A percentile compares a stretch with the other conserved stretches of the same genome.
Evolutionary conservation across 345 rosid genomes (phyloP).

Genomic region (Brassica juncea): DNA sequence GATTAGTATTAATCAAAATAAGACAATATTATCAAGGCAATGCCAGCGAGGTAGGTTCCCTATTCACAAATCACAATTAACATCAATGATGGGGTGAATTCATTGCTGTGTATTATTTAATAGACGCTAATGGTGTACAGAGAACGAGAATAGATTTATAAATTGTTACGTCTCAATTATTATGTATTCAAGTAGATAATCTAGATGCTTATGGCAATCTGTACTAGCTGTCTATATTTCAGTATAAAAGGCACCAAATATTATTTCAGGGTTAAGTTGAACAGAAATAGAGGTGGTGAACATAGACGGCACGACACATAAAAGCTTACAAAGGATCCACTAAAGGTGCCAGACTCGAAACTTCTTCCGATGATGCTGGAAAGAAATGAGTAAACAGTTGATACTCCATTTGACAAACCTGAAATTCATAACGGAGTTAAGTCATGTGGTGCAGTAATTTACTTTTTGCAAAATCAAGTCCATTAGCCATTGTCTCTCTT

Average conservation of each 20-base stretch:
- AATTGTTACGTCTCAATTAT: neutral
- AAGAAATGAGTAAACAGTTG: conserved; percentile 95
- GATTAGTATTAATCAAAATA: neutral
- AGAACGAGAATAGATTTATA: neutral
- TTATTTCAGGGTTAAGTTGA: neutral
- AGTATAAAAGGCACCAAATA: conserved; percentile 14
- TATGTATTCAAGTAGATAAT: neutral
- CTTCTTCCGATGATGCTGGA: conserved; percentile 85
- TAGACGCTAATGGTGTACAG: conserved; percentile 5
- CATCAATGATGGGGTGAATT: neutral
- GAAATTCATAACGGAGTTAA: conserved; percentile 35
- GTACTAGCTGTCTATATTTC: conserved; percentile 10
- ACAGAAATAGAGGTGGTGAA: conserved; percentile 20
- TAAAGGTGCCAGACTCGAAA: conserved; percentile 88
- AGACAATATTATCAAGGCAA: neutral
- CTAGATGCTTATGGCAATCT: conserved; percentile 10
- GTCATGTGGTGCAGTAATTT: conserved; percentile 8
- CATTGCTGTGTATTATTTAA: neutral
- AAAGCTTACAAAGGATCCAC: conserved; percentile 86
- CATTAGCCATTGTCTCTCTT: neutral
- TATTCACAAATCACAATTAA: neutral
- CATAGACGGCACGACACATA: neutral
- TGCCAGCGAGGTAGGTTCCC: neutral
- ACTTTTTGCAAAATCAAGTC: conserved; percentile 5
- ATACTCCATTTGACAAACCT: conserved; percentile 97